Evolutionary conservation across 306 rosid species (phyloP).

Genomic region (Chamaecrista fasciculata): DNA sequence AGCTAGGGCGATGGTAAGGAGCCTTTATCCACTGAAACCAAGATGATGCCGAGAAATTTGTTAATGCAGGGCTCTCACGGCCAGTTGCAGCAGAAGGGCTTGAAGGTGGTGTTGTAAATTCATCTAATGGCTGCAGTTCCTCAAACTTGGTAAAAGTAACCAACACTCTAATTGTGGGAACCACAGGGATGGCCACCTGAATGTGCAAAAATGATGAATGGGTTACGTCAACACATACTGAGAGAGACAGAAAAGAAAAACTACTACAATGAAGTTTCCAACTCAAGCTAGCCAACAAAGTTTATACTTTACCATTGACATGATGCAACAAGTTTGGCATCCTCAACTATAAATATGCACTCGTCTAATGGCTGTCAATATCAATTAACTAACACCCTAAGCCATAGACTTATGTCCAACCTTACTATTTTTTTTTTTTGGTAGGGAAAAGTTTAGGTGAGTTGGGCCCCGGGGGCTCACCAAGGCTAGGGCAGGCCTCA

Average conservation of each 20-base stretch:
- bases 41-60: conserved; percentile 54
- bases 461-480: too few relatives aligned
- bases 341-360: background rate
- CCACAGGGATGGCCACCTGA: conserved; percentile 96
- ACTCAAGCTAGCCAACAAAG: background rate
- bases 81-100: conserved; percentile 68
- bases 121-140: conserved; percentile 78
- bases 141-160: conserved; percentile 93
- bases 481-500: too few relatives aligned
- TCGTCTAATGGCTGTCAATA: background rate
- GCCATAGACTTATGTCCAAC: background rate
- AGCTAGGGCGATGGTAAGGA: conserved; percentile 68
- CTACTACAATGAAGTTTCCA: background rate
- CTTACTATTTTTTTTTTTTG: too few relatives aligned
- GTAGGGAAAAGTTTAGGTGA: too few relatives aligned
- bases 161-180: conserved; percentile 89
- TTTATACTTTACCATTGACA: too few relatives aligned
- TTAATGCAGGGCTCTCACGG: conserved; percentile 60
- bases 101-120: conserved; percentile 81
- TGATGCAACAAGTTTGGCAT: background rate
- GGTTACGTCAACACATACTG: background rate
- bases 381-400: background rate
- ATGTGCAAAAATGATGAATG: conserved; percentile 16
- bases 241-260: background rate
- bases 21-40: conserved; percentile 99